These are phyloP conservation scores for Eucalyptus albens DNA, from an alignment of 345 rosid genomes.

Conservation along the genomic window DNA sequence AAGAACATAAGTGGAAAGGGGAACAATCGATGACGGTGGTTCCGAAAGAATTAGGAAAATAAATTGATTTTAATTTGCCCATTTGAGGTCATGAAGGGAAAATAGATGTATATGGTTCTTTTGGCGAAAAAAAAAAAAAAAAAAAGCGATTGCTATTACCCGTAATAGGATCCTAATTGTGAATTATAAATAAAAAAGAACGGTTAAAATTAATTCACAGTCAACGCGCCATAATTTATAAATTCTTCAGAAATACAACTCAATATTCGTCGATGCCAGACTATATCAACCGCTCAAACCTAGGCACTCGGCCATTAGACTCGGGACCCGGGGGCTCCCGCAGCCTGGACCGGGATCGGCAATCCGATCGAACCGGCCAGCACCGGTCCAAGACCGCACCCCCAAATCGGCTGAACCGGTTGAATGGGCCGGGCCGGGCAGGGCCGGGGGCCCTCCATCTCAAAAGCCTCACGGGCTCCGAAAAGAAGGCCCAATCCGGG, in stretches of 20 bases:
- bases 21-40: neutral
- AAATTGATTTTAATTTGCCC: neutral
- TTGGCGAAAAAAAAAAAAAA: neutral
- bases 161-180: rapidly evolving
- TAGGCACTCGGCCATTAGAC: rapidly evolving
- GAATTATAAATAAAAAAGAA: neutral
- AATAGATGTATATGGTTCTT: neutral
- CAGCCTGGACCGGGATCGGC: neutral
- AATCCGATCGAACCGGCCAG: neutral
- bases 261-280: rapidly evolving
- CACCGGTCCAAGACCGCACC: neutral
- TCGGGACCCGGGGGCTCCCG: neutral
- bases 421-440: neutral
- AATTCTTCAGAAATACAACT: neutral
- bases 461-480: neutral
- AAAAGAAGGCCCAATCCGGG: neutral
- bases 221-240: rapidly evolving
- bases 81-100: neutral
- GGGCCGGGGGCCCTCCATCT: neutral
- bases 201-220: neutral
- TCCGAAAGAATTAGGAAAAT: neutral
- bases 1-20: neutral
- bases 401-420: neutral
- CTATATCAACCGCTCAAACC: neutral
- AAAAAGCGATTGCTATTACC: neutral